These are phyloP conservation scores for Capronia epimyces DNA, from an alignment of 2,329 filamentous ascomycete species.

Conservation along the genomic window DNA sequence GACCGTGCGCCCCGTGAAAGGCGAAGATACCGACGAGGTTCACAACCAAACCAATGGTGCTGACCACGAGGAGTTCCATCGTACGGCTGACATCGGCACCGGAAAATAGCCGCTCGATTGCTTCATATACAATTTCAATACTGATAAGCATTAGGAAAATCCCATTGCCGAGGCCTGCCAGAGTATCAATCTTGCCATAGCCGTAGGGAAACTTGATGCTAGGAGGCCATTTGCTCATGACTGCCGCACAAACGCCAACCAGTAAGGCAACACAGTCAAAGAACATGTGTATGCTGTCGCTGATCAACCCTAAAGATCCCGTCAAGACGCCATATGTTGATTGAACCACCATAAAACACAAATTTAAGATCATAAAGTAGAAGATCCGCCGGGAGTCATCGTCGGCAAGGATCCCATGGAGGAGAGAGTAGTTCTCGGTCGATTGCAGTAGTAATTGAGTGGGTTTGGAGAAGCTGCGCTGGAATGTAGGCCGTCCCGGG, in stretches of 20 bases:
- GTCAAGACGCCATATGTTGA: conserved; percentile 91
- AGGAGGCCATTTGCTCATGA: conserved; percentile 94
- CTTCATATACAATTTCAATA: conserved; percentile 92
- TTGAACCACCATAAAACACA: conserved; percentile 90
- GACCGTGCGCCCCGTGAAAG: conserved; percentile 64
- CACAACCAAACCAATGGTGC: conserved; percentile 75
- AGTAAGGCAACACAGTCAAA: conserved; percentile 92
- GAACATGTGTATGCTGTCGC: conserved; percentile 98
- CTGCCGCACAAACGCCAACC: conserved; percentile 83
- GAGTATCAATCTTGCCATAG: conserved; percentile 81
- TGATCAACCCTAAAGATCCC: conserved; percentile 88
- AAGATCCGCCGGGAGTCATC: conserved; percentile 92
- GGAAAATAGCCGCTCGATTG: conserved; percentile 77
- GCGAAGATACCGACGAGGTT: conserved; percentile 89
- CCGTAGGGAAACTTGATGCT: conserved; percentile 87
- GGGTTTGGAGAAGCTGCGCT: conserved; percentile 41
- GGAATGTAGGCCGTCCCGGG: conserved; percentile 28
- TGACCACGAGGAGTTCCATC: conserved; percentile 82
- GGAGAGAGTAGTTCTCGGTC: conserved; percentile 65
- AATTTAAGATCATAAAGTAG: conserved; percentile 96
- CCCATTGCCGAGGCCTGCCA: conserved; percentile 94
- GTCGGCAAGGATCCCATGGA: conserved; percentile 81
- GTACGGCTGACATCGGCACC: conserved; percentile 79
- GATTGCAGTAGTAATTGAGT: conserved; percentile 67
- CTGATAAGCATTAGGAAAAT: conserved; percentile 95